Evolutionary conservation across 75 land plant species (phyloP).

Genomic region (Azolla pinnata): DNA sequence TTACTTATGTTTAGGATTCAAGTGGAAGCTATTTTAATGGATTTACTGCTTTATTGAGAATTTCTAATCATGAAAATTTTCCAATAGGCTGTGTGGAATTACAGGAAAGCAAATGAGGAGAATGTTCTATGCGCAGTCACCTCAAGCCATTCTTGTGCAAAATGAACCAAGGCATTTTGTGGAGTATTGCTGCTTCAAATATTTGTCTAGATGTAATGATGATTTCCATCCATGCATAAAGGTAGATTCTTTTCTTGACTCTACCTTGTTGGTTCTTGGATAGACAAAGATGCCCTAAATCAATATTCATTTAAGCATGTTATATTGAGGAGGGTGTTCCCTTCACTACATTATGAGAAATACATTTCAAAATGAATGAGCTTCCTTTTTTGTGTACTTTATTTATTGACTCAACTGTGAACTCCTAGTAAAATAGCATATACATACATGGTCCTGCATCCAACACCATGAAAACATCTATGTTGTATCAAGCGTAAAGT

Average conservation of each 20-base stretch:
- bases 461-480: too few relatives aligned
- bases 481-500: too few relatives aligned
- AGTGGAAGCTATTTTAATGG: neutral
- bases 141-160: constrained; percentile 18
- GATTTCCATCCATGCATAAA: constrained; percentile 24
- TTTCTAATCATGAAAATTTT: neutral
- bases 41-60: neutral
- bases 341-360: too few relatives aligned
- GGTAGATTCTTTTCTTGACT: constrained; percentile 4
- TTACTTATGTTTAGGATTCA: neutral
- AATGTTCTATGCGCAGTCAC: constrained; percentile 21
- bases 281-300: neutral
- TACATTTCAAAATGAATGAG: neutral
- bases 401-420: neutral
- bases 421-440: too few relatives aligned
- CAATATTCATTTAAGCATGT: neutral
- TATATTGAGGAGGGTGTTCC: too few relatives aligned
- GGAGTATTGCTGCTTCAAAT: constrained; percentile 30
- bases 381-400: neutral
- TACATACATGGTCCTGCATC: too few relatives aligned
- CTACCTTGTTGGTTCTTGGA: neutral
- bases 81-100: constrained; percentile 24
- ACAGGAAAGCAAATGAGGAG: constrained; percentile 28
- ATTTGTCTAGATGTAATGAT: constrained; percentile 11
- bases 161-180: constrained; percentile 24